Base-by-base conservation (phyloP, 805 yeast genomes). In the Cyberlindnera xylosilytica region DNA sequence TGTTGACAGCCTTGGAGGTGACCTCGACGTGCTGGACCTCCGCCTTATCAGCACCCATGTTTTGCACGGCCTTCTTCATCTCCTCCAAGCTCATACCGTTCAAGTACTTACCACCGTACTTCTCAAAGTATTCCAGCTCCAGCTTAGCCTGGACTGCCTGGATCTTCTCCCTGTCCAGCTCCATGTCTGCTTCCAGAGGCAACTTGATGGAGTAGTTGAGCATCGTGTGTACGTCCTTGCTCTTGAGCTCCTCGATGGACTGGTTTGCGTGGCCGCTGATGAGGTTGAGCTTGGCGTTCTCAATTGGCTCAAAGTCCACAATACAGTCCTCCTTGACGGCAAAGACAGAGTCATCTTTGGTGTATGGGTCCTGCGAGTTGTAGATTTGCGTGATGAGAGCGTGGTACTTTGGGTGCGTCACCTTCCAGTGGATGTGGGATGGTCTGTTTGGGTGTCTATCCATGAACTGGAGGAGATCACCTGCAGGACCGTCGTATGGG, bases 401-500 rank as follows among this genome's bases (percentile, higher is more conserved):
- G 38, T 62, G 63, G 45, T 47, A 64, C 6, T 52, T 53, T 11
- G 62, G 58, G 29, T 54, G 34, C 6, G 54, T 44, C 19, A 61
- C 53, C 33, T 49, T 52, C 56, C 59, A 62, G 43, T 62, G 66
- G 31, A 62, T 54, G 34, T 62, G 66, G 16, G 63, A 53, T 11
- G 70, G 70, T 42, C 70, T 53, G 47, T 53, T 57, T 30, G 70
- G 69, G 47, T 66, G 70, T 46, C 70, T 53, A 30, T 62, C 62
- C 48, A 66, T 57, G 22, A 43, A 29, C 35, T 61, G 50, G 20
- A 65, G 53, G 41, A 65, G 41, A 29, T 54, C 45, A 12, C 70
- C 70, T 8, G 62, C 70, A 7, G 70, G 70, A 7, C 70, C 70
- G 49, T 65, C 70, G 47, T 57, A 57, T 12, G 70, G 70, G 34